Percentiles rank a stretch among this genome's conserved stretches.
These are phyloP conservation scores for Symbiodinium pilosum DNA, from an alignment of 73 alveolate genomes.

Conservation along the genomic window DNA sequence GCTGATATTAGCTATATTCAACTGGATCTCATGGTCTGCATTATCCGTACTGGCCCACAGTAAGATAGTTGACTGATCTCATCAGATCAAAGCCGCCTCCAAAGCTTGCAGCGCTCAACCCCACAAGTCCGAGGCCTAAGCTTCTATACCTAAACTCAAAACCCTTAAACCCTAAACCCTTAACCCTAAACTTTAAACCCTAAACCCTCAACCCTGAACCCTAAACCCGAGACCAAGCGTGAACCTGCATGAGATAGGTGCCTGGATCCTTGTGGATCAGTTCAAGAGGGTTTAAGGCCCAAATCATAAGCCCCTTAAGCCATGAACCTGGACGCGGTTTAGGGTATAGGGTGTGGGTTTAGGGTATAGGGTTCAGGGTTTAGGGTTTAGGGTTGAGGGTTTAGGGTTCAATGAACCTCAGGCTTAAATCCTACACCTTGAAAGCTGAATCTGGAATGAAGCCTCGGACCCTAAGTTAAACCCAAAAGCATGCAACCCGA, in stretches of 20 bases:
- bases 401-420: not conserved
- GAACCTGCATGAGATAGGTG: not conserved
- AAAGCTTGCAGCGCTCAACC: no score
- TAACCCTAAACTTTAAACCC: not conserved
- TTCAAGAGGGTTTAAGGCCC: not conserved
- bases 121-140: no score
- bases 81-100: no score
- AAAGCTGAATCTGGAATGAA: not conserved
- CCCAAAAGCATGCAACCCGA: no score
- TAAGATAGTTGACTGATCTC: no score
- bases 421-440: no score
- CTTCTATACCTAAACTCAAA: no score
- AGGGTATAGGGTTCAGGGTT: not conserved
- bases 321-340: not conserved
- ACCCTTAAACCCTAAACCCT: not conserved
- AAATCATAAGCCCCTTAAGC: not conserved
- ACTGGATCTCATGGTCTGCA: no score
- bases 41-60: no score
- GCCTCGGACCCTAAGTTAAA: no score
- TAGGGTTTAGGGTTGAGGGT: not conserved
- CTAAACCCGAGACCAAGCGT: not conserved
- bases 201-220: not conserved
- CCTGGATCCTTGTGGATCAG: not conserved
- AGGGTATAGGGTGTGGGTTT: not conserved
- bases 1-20: no score